Base-by-base conservation (phyloP, 2,329 filamentous ascomycete genomes). In the Diplocarpon rosae region DNA sequence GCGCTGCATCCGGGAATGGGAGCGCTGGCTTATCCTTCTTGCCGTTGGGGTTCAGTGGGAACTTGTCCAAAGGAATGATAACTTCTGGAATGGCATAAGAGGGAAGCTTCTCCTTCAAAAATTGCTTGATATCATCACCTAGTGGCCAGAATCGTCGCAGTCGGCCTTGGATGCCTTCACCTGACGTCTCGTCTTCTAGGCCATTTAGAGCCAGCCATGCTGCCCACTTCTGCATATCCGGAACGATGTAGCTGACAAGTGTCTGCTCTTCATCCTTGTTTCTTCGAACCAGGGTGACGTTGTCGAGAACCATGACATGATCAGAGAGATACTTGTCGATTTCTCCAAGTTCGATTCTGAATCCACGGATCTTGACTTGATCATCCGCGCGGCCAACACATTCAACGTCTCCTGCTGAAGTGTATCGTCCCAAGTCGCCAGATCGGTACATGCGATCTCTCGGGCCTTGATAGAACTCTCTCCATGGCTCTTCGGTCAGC, bases 331-430 rank as follows among this genome's bases (percentile, higher is more conserved):
- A 82, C 34, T 73, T 83, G 63, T 96, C 89, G 54, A 96, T 95
- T 54, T 96, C 92, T 51, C 83, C 83, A 37, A 96, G 78, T 66
- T 98, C 92, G 54, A 98, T 94, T 49, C 90, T 76, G 72, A 95
- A 96, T 1, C 90, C 90, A 48, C 92, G 83, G 53, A 96, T 90
- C 70, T 96, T 98, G 68, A 95, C 85, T 62, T 96, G 90, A 54
- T 83, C 76, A 59, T 96, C 90, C 17, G 79, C 80, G 47, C 92
- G 75, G 16, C 90, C 90, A 9, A 83, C 81, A 59, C 80, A 85
- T 58, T 84, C 83, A 10, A 87, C 82, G 52, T 82, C 80, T 30
- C 85, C 86, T 7, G 66, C 64, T 2, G 73, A 69, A 41, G 78
- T 76, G 59, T 85, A 89, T 46, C 79, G 70, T 3, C 90, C 90